Evolutionary conservation across 1,284 basidiomycete genomes (phyloP).

Genomic region (Fomitiporia mediterranea): DNA sequence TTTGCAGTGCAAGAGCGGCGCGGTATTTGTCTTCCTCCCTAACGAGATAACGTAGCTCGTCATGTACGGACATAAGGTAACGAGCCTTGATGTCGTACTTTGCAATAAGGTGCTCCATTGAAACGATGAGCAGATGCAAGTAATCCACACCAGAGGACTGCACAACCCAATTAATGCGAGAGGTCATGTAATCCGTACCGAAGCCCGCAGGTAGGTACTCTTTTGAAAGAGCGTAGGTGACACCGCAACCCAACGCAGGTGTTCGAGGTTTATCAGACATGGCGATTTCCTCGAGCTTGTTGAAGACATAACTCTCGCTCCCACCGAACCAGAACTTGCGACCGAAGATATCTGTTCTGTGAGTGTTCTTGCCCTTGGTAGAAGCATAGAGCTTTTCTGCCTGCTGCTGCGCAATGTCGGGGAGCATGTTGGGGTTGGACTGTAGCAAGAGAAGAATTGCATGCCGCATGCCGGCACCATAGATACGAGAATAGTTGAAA

Average conservation of each 20-base stretch:
- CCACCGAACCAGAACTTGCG: conserved; percentile 97
- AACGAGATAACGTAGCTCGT: conserved; percentile 94
- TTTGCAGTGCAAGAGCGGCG: conserved; percentile 88
- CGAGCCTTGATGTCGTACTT: conserved; percentile 86
- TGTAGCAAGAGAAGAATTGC: conserved; percentile 88
- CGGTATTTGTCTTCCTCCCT: conserved; percentile 86
- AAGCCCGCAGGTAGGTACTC: conserved; percentile 78
- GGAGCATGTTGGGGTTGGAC: conserved; percentile 76
- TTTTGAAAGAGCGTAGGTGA: conserved; percentile 89
- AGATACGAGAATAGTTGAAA: conserved; percentile 99
- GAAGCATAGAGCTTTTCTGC: conserved; percentile 88
- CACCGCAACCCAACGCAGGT: conserved; percentile 90
- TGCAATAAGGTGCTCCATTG: conserved; percentile 86
- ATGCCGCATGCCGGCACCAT: conserved; percentile 95
- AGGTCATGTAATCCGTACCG: conserved; percentile 89
- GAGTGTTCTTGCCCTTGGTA: conserved; percentile 90
- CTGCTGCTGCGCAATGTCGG: conserved; percentile 74
- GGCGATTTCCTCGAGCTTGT: conserved; percentile 96
- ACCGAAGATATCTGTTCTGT: conserved; percentile 62
- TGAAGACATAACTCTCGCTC: conserved; percentile 97
- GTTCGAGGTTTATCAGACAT: conserved; percentile 84
- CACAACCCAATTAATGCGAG: conserved; percentile 99
- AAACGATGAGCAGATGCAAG: conserved; percentile 91
- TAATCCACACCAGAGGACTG: conserved; percentile 99
- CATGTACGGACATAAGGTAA: conserved; percentile 96